Conservation (phyloP, 2,329 filamentous ascomycete species). For the Clarireedia homoeocarpa region DNA sequence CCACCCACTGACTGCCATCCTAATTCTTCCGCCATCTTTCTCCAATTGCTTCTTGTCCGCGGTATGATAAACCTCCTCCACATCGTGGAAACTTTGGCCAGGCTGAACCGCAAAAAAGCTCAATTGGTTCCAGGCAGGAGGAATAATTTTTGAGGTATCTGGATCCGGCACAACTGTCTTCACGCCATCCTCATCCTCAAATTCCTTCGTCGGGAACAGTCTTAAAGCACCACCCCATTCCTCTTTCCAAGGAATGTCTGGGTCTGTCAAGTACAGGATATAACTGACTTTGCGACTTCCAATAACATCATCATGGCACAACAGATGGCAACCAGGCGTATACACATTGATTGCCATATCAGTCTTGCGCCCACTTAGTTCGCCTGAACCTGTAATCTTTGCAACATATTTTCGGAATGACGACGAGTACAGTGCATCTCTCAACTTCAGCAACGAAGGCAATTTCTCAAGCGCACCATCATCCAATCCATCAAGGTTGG, state of each 20-base stretch:
- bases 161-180: conserved; percentile 73
- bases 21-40: conserved; percentile 66
- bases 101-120: conserved; percentile 98
- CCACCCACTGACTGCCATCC: conserved; percentile 99
- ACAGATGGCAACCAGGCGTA: conserved; percentile 86
- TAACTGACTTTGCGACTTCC: conserved; percentile 94
- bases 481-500: conserved; percentile 90
- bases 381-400: conserved; percentile 75
- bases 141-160: conserved; percentile 73
- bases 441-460: conserved; percentile 82
- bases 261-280: conserved; percentile 91
- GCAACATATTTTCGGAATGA: conserved; percentile 86
- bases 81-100: conserved; percentile 98
- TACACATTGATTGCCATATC: conserved; percentile 99
- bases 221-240: conserved; percentile 91
- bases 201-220: conserved; percentile 65
- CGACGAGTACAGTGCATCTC: conserved; percentile 88
- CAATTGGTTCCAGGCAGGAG: conserved; percentile 93
- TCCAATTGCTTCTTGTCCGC: conserved; percentile 50
- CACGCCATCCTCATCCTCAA: conserved; percentile 60
- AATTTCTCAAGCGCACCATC: conserved; percentile 77
- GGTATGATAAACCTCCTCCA: conserved; percentile 89
- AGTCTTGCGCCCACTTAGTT: conserved; percentile 86
- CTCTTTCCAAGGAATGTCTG: conserved; percentile 80
- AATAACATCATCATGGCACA: conserved; percentile 98